Conservation (phyloP, 768 basidiomycete genomes). For the Hirschioporus abietinus region DNA sequence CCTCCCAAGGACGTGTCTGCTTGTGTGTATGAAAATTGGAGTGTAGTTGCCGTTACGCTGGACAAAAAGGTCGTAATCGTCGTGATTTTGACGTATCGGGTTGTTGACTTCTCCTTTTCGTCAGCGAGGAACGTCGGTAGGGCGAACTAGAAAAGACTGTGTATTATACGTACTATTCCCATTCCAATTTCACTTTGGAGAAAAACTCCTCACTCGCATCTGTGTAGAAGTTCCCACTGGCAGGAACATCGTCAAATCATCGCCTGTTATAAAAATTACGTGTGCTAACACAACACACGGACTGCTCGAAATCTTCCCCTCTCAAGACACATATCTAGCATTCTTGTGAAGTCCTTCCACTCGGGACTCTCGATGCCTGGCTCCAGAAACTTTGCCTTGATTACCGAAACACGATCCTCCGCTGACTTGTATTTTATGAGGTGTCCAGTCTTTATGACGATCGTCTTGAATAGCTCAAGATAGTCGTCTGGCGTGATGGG, state of each 20-base stretch:
- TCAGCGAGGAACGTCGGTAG: too few species aligned
- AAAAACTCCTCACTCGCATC: not conserved
- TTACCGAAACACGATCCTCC: not conserved
- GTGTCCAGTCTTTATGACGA: not conserved
- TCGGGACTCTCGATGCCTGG: not conserved
- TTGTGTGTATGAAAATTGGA: too few species aligned
- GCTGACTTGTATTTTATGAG: not conserved
- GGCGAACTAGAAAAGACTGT: not conserved
- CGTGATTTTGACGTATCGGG: too few species aligned
- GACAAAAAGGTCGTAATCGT: too few species aligned
- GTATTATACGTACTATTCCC: not conserved
- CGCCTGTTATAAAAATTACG: not conserved
- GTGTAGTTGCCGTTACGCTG: too few species aligned
- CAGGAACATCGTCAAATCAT: not conserved
- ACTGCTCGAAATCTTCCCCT: not conserved
- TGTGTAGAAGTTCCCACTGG: not conserved
- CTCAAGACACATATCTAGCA: not conserved
- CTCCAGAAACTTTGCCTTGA: not conserved
- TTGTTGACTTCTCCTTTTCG: too few species aligned
- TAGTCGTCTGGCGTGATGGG: not conserved
- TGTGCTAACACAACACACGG: not conserved
- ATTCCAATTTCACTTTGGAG: not conserved
- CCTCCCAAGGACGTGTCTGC: too few species aligned
- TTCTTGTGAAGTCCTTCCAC: not conserved
- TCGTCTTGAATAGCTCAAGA: not conserved